Evolutionary conservation across 768 basidiomycete species (phyloP).

Genomic region (Gloeopeniophorella convolvens): DNA sequence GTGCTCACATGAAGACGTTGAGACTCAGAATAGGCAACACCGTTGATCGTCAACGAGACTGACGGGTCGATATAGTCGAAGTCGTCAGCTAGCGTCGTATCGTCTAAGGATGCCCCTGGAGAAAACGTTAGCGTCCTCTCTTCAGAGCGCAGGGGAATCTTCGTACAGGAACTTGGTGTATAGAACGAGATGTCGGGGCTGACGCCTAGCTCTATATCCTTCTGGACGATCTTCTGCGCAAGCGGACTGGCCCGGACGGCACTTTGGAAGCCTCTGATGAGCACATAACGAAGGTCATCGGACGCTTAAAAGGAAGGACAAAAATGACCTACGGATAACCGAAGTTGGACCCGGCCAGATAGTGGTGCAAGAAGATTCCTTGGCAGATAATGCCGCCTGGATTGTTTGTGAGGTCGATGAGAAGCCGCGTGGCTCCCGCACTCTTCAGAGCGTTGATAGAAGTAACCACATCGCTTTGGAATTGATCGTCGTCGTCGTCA

Average conservation of each 20-base stretch:
- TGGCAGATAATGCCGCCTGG: slow-evolving; percentile 57
- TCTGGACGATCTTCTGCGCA: slow-evolving; percentile 51
- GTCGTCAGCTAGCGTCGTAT: slow-evolving; percentile 24
- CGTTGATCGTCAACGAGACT: slow-evolving; percentile 27
- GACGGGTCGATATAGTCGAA: slow-evolving; percentile 30
- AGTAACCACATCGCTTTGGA: slow-evolving; percentile 45
- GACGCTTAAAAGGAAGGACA: too few species aligned
- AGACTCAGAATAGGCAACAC: slow-evolving; percentile 25
- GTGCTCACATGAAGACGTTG: slow-evolving; percentile 30
- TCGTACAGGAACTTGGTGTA: slow-evolving; percentile 47
- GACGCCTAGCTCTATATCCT: slow-evolving; percentile 43
- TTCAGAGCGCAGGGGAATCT: not conserved
- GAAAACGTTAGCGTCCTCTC: not conserved
- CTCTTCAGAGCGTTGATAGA: slow-evolving; percentile 41
- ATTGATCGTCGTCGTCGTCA: slow-evolving; percentile 31
- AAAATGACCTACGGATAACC: slow-evolving; percentile 55
- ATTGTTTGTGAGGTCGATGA: slow-evolving; percentile 60
- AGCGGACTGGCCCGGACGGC: slow-evolving; percentile 47
- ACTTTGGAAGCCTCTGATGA: slow-evolving; percentile 55
- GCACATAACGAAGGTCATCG: too few species aligned
- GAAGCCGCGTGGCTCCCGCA: slow-evolving; percentile 42
- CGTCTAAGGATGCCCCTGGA: slow-evolving; percentile 31
- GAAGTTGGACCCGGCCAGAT: slow-evolving; percentile 45
- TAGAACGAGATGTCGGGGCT: slow-evolving; percentile 38
- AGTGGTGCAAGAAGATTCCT: slow-evolving; percentile 55